Evolutionary conservation across 768 basidiomycete genomes (phyloP).

Genomic region (Boletus huronensis): DNA sequence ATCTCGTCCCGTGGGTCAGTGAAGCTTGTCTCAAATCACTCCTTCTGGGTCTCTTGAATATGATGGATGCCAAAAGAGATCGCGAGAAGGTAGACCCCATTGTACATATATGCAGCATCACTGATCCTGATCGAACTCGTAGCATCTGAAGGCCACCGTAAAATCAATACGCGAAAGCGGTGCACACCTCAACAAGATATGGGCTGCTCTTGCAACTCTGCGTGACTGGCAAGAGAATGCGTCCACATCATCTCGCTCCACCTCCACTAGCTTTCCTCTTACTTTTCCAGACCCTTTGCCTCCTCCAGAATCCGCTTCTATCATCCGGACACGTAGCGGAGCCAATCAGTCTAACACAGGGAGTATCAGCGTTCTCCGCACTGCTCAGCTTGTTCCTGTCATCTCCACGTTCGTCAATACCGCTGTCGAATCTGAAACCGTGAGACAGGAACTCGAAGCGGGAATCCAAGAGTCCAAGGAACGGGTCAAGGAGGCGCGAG

Average conservation of each 20-base stretch:
- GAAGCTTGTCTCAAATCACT: conserved; percentile 63
- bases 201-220: conserved; percentile 50
- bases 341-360: conserved; percentile 25
- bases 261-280: conserved; percentile 19
- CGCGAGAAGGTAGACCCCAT: conserved; percentile 29
- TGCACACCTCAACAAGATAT: conserved; percentile 59
- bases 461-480: conserved; percentile 57
- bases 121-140: neutral
- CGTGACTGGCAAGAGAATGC: conserved; percentile 35
- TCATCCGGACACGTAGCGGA: conserved; percentile 48
- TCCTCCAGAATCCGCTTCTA: conserved; percentile 41
- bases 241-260: conserved; percentile 12
- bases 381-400: conserved; percentile 68
- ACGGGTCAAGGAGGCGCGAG: conserved; percentile 45
- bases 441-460: conserved; percentile 61
- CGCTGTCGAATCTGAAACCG: conserved; percentile 41
- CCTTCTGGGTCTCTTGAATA: conserved; percentile 55
- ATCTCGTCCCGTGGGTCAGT: conserved; percentile 54
- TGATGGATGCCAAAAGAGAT: conserved; percentile 45
- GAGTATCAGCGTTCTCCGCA: conserved; percentile 35
- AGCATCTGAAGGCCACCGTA: conserved; percentile 35
- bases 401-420: conserved; percentile 56
- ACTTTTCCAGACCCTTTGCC: conserved; percentile 58
- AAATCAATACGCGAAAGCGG: conserved; percentile 53
- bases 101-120: neutral